These are phyloP conservation scores for Tolypocladium tropicale DNA, from an alignment of 2,329 filamentous ascomycete species.

Conservation along the genomic window DNA sequence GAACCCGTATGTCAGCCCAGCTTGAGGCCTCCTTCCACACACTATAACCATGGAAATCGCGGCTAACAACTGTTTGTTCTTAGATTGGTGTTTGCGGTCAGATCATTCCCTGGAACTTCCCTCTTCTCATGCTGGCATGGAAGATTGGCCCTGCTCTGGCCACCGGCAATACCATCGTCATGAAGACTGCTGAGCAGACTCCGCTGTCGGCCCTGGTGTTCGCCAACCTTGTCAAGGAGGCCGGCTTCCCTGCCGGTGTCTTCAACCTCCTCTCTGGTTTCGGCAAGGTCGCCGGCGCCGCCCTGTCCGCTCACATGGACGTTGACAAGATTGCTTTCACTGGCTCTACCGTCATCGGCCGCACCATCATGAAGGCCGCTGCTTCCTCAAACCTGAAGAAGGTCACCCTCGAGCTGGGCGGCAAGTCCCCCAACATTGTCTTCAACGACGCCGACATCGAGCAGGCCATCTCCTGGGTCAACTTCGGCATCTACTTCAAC, in stretches of 20 bases:
- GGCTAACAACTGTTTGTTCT: neutral
- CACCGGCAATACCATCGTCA: slow-evolving; percentile 60
- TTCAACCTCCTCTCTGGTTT: slow-evolving; percentile 70
- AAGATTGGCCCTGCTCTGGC: slow-evolving; percentile 70
- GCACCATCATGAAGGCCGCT: slow-evolving; percentile 71
- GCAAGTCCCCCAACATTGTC: slow-evolving; percentile 74
- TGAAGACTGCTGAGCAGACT: slow-evolving; percentile 71
- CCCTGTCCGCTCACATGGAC: slow-evolving; percentile 66
- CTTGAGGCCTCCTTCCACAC: no score
- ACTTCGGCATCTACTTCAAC: slow-evolving; percentile 58
- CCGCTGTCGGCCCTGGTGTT: slow-evolving; percentile 60
- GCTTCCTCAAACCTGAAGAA: slow-evolving; percentile 72
- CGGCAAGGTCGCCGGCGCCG: slow-evolving; percentile 68
- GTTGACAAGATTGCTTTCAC: slow-evolving; percentile 80
- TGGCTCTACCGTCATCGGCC: slow-evolving; percentile 63
- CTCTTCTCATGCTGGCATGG: slow-evolving; percentile 71
- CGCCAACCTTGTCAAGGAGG: slow-evolving; percentile 58
- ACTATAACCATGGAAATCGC: no score
- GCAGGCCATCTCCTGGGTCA: slow-evolving; percentile 68
- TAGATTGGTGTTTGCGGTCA: slow-evolving; percentile 68
- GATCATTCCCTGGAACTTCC: slow-evolving; percentile 88
- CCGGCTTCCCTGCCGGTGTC: slow-evolving; percentile 69
- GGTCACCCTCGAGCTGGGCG: slow-evolving; percentile 69
- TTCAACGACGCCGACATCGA: slow-evolving; percentile 71
- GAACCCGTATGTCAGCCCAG: slow-evolving; percentile 52